Conservation (phyloP, 192 early-diverging fungal species). For the Backusella liffmaniae region DNA sequence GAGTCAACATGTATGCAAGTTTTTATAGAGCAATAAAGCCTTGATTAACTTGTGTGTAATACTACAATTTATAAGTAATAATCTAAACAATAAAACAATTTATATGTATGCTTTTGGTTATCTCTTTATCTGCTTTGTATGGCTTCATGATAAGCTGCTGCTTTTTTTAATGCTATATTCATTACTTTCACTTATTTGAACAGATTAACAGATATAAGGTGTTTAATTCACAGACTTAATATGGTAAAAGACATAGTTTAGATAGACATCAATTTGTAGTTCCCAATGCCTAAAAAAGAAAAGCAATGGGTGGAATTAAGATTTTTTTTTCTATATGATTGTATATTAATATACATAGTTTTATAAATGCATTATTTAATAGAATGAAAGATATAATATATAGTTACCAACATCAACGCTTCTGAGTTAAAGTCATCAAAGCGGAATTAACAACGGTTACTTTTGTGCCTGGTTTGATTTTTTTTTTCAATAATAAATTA, state of each 20-base stretch:
- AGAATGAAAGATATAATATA: background rate
- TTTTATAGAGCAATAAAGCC: constrained; percentile 49
- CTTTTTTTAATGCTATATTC: no score
- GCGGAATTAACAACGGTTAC: background rate
- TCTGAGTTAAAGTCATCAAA: background rate
- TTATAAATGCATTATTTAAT: background rate
- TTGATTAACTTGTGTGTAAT: background rate
- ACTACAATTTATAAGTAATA: background rate
- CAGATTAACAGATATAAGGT: background rate
- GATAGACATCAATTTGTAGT: background rate
- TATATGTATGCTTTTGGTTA: background rate
- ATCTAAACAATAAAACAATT: background rate
- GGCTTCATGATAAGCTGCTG: no score
- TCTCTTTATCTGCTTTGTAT: no score
- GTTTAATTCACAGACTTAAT: background rate
- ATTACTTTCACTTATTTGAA: no score
- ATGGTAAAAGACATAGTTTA: background rate
- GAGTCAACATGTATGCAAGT: constrained; percentile 86
- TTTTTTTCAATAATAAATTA: background rate
- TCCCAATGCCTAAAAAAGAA: background rate
- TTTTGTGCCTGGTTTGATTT: background rate
- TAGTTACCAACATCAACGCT: background rate
- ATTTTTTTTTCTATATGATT: background rate
- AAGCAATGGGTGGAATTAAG: background rate
- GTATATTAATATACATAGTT: background rate